Evolutionary conservation across 768 basidiomycete species (phyloP), one percentile per base, ranked within the genome.

Genomic region (Fibroporia radiculosa): DNA sequence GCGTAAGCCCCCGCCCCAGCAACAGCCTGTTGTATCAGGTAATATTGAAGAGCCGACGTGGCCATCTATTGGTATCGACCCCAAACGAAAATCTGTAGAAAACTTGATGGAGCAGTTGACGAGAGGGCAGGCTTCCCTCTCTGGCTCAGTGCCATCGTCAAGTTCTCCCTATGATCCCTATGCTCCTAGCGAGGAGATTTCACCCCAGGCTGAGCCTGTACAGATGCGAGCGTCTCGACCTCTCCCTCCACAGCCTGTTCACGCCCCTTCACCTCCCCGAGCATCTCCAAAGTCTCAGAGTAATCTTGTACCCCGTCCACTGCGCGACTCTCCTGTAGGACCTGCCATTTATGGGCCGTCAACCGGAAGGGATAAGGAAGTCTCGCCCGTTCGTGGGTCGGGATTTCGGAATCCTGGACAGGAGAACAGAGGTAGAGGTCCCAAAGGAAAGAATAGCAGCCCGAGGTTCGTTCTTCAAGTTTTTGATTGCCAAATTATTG

Each of bases 71-170:
- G 14, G 56, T 12, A 50, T 60, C 14, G 66, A 84, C 52, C 81
- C 86, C 25, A 88, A 88, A 66, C 74, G 83, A 48, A 84, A 85
- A 59, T 89, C 87, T 1, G 83, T 89, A 40, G 87, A 90, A 56
- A 88, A 89, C 55, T 66, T 89, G 28, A 68, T 89, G 53, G 85
- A 88, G 47, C 80, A 84, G 54, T 61, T 88, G 6, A 80, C 80
- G 20, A 72, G 80, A 48, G 57, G 62, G 44, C 68, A 68, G 53
- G 57, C 58, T 26, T 58, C 66, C 44, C 61, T 59, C 24, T 37
- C 61, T 33, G 23, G 61, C 18, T 40, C 62, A 22, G 40, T 52
- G 35, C 58, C 62, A 47, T 44, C 55, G 22, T 27, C 50, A 20
- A 37, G 54, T 19, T 41, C 52, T 24, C 49, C 62, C 35, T 66